Conservation (phyloP, 139 green algal genomes). For the Closterium sp. region DNA sequence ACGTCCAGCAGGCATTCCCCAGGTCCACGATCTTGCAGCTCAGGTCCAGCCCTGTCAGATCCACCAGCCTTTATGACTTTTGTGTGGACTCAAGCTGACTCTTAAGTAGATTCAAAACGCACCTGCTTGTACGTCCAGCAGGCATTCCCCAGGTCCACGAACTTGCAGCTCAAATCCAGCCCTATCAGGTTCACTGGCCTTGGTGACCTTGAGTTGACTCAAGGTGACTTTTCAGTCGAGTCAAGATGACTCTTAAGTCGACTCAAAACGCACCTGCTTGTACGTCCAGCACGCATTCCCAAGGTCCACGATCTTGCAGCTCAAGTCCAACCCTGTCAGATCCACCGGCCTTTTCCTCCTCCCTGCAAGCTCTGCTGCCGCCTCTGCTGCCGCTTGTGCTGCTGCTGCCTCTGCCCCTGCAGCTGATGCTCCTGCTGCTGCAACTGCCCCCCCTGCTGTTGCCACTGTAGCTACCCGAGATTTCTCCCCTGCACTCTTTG, state of each 20-base stretch:
- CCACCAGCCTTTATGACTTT: background rate
- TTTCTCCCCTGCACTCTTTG: background rate
- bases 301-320: constrained; percentile 95
- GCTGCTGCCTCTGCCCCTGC: background rate
- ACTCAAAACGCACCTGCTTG: constrained; percentile 64
- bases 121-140: constrained; percentile 90
- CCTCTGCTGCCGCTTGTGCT: constrained; percentile 11
- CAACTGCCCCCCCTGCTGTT: background rate
- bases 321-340: constrained; percentile 29
- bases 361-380: too few relatives aligned
- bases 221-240: too few relatives aligned
- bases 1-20: constrained; percentile 97
- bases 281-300: constrained; percentile 98
- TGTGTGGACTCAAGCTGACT: too few relatives aligned
- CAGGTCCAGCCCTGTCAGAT: constrained; percentile 29
- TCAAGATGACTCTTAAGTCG: too few relatives aligned
- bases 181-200: background rate
- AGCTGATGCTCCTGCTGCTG: background rate
- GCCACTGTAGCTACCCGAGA: background rate
- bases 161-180: constrained; percentile 67
- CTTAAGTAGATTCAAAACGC: too few relatives aligned
- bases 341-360: background rate
- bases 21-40: constrained; percentile 95
- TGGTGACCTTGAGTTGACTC: too few relatives aligned
- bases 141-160: constrained; percentile 98